Evolutionary conservation across 2,329 filamentous ascomycete species (phyloP).

Genomic region (Didymella pomorum): DNA sequence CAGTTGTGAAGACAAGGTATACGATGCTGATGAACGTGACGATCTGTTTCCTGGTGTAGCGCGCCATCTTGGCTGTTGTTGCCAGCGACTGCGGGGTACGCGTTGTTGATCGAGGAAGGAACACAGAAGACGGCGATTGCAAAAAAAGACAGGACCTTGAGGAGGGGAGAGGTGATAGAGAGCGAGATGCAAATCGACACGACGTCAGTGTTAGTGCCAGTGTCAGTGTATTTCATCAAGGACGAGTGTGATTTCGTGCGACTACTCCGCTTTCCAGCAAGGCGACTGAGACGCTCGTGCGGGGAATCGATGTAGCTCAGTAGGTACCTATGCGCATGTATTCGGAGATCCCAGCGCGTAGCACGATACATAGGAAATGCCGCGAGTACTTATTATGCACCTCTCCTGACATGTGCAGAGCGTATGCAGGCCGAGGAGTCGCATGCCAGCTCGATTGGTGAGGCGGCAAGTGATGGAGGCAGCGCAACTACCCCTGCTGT

Average conservation of each 20-base stretch:
- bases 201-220: conserved; percentile 2
- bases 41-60: conserved; percentile 50
- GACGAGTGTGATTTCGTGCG: conserved; percentile 8
- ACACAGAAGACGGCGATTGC: too few species aligned
- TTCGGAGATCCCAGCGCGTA: conserved; percentile 13
- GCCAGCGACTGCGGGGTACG: conserved; percentile 12
- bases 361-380: conserved; percentile 5
- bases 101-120: conserved; percentile 4
- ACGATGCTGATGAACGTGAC: conserved; percentile 51
- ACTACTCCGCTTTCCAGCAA: conserved; percentile 18
- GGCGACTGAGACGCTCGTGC: conserved; percentile 8
- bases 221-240: conserved; percentile 10
- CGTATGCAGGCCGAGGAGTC: conserved; percentile 12
- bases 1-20: conserved; percentile 53
- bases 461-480: conserved; percentile 17
- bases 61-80: conserved; percentile 35
- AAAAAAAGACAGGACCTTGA: neutral
- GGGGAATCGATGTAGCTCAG: conserved; percentile 14
- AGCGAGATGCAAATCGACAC: neutral
- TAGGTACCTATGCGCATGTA: conserved; percentile 13
- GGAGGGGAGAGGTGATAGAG: neutral
- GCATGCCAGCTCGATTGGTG: conserved; percentile 14
- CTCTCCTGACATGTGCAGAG: conserved; percentile 18
- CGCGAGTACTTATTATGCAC: conserved; percentile 6
- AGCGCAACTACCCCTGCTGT: conserved; percentile 14